Conservation (phyloP, 2,329 filamentous ascomycete genomes). For the Colletotrichum kahawae region DNA sequence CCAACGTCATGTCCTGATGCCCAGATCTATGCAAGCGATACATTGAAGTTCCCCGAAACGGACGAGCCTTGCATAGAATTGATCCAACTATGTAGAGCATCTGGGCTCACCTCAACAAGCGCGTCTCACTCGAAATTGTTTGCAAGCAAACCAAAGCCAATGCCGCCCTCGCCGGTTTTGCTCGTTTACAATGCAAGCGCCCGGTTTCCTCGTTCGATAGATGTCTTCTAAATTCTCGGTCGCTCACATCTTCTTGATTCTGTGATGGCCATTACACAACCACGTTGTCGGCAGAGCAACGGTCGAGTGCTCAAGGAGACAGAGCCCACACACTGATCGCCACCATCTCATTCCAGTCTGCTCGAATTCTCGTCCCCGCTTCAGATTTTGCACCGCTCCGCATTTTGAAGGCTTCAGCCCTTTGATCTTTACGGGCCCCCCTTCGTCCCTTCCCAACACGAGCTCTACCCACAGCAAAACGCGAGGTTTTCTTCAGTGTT, state of each 20-base stretch:
- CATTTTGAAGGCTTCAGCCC: background rate
- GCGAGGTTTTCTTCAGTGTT: background rate
- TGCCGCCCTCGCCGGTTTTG: background rate
- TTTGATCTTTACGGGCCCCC: background rate
- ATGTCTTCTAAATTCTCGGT: no score
- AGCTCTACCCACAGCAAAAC: background rate
- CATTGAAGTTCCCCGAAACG: background rate
- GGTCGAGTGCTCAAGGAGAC: background rate
- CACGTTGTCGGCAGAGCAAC: fast-evolving
- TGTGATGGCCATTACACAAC: background rate
- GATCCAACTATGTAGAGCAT: background rate
- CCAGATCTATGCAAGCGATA: background rate
- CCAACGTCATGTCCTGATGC: background rate
- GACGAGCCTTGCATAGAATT: background rate
- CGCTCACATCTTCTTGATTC: background rate
- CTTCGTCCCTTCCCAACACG: background rate
- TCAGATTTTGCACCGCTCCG: background rate
- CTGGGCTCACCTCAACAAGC: background rate
- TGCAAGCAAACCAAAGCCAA: background rate
- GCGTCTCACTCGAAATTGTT: background rate
- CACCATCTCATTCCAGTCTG: background rate
- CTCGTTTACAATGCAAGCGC: background rate
- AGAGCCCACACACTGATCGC: background rate
- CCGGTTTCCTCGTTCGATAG: background rate
- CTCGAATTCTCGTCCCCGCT: background rate